These are phyloP conservation scores for Thozetella sp. DNA, from an alignment of 495 filamentous ascomycete genomes.

Conservation along the genomic window DNA sequence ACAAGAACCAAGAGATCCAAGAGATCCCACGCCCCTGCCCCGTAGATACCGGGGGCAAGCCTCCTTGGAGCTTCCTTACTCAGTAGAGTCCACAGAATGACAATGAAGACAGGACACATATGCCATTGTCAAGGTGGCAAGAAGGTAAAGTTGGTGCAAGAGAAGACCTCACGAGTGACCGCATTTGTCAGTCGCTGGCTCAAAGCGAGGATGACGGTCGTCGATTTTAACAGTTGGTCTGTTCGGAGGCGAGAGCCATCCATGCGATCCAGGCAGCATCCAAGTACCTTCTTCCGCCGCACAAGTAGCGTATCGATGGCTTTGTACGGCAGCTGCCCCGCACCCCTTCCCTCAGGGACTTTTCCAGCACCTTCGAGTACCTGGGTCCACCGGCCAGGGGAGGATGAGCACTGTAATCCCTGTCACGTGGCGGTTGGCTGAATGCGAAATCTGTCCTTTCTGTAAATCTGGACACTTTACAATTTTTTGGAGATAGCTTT, in stretches of 20 bases:
- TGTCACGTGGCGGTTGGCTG: constrained; percentile 12
- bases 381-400: background rate
- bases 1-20: background rate
- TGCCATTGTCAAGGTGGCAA: too few relatives aligned
- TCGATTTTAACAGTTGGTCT: constrained; percentile 1
- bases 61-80: too few relatives aligned
- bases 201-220: background rate
- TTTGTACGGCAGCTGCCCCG: background rate
- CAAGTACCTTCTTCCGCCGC: background rate
- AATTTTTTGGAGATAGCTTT: constrained; percentile 2
- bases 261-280: background rate
- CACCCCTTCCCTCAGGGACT: background rate
- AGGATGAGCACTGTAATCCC: constrained; percentile 4
- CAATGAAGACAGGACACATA: background rate
- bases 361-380: background rate
- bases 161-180: too few relatives aligned
- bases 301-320: background rate
- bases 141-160: too few relatives aligned
- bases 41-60: too few relatives aligned
- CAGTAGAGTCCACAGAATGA: background rate
- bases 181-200: background rate
- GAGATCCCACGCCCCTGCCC: too few relatives aligned
- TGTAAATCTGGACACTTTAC: constrained; percentile 7
- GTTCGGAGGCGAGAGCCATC: background rate
- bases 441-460: constrained; percentile 7